Evolutionary conservation across 495 filamentous ascomycete genomes (phyloP).

Genomic region (Aspergillus saccharolyticus): DNA sequence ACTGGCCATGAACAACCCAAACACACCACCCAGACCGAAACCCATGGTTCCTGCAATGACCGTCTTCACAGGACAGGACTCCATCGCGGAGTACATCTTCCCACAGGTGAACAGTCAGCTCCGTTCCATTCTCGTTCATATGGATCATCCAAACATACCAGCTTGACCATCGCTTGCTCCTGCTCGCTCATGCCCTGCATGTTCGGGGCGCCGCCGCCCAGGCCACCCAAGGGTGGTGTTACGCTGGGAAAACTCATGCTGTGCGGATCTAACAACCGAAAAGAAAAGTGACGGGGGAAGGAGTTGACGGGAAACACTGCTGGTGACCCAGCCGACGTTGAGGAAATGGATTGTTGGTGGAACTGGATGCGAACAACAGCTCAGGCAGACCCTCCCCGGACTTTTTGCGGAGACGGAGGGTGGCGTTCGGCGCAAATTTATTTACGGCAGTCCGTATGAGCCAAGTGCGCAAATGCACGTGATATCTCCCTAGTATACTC

Average conservation of each 20-base stretch:
- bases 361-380: no score
- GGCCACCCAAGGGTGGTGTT: conserved; percentile 3
- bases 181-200: conserved; percentile 47
- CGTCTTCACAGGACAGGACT: conserved; percentile 82
- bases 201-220: conserved; percentile 23
- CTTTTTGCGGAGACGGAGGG: conserved; percentile 29
- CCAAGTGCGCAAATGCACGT: conserved; percentile 24
- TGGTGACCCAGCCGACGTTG: neutral
- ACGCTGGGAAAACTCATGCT: conserved; percentile 41
- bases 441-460: conserved; percentile 18
- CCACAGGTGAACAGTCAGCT: no score
- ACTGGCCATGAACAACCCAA: conserved; percentile 92
- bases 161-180: conserved; percentile 50
- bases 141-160: conserved; percentile 43
- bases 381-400: conserved; percentile 27
- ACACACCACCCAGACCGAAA: conserved; percentile 85
- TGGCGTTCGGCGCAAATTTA: conserved; percentile 30
- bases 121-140: no score
- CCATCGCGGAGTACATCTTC: conserved; percentile 83
- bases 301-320: neutral
- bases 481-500: conserved; percentile 6
- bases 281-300: neutral
- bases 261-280: neutral
- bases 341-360: neutral
- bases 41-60: conserved; percentile 79